A percentile compares a stretch with the other conserved stretches of the same genome.
phyloP scores from a whole-genome alignment of 345 rosid genomes.

The Isatis tinctoria region DNA sequence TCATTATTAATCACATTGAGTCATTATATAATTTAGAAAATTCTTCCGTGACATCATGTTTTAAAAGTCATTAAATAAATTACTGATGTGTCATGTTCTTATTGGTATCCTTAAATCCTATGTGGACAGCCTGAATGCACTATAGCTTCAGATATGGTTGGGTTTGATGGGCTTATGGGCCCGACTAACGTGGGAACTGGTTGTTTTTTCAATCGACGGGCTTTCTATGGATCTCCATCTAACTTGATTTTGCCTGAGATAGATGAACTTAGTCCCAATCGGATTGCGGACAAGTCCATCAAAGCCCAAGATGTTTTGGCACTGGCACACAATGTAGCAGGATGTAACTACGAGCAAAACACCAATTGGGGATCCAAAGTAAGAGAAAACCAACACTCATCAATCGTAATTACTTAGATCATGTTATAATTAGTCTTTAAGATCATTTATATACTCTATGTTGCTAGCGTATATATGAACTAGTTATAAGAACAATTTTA shows the following conservation, averaged over 20 bases:
- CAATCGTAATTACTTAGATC: not conserved
- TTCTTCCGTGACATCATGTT: too few species aligned
- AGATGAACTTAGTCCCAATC: conserved; percentile 32
- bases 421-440: not conserved
- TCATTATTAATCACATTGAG: too few species aligned
- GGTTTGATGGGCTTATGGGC: conserved; percentile 50
- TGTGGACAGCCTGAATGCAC: too few species aligned
- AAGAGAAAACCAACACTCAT: not conserved
- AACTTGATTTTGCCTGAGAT: conserved; percentile 28
- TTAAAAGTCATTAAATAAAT: too few species aligned
- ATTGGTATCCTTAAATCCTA: too few species aligned
- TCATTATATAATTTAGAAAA: too few species aligned
- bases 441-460: too few species aligned
- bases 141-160: too few species aligned
- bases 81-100: too few species aligned
- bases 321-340: conserved; percentile 50
- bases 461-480: not conserved
- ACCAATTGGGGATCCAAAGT: conserved; percentile 71
- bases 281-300: conserved; percentile 30
- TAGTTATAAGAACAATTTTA: not conserved
- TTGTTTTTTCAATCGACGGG: conserved; percentile 55
- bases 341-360: conserved; percentile 47
- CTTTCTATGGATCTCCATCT: conserved; percentile 48
- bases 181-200: conserved; percentile 53
- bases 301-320: conserved; percentile 21